A percentile compares a stretch with the other conserved stretches of the same genome.
Conservation (phyloP, 768 basidiomycete species). For the Hemileccinum impolitum region DNA sequence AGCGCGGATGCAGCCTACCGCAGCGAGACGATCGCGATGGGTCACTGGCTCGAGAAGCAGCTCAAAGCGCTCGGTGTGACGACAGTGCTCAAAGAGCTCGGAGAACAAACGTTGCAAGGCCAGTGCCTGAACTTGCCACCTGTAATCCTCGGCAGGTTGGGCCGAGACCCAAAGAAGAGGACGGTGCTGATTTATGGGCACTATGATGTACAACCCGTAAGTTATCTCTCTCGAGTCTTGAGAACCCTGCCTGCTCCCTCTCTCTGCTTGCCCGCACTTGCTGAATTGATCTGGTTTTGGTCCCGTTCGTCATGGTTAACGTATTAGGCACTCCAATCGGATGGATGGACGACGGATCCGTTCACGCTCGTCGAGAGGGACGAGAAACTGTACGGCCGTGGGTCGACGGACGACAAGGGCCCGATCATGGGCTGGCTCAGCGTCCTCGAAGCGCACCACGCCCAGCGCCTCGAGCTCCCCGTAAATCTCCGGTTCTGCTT, state of each 20-base stretch:
- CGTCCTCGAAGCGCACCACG: conserved; percentile 77
- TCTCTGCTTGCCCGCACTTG: neutral
- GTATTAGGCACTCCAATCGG: conserved; percentile 43
- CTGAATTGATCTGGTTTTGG: neutral
- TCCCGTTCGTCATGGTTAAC: too few relatives aligned
- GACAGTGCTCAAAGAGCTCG: conserved; percentile 72
- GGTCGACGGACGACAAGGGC: conserved; percentile 89
- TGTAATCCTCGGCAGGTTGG: conserved; percentile 76
- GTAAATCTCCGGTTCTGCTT: conserved; percentile 92
- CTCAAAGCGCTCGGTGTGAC: conserved; percentile 76
- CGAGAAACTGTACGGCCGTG: conserved; percentile 76
- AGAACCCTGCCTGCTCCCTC: too few relatives aligned
- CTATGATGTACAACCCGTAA: conserved; percentile 91
- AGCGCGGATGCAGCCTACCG: conserved; percentile 71
- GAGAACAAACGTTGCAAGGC: conserved; percentile 70
- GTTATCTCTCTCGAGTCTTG: conserved; percentile 12
- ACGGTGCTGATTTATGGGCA: conserved; percentile 93
- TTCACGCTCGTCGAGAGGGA: conserved; percentile 62
- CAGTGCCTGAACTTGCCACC: conserved; percentile 75
- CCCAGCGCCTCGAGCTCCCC: conserved; percentile 65
- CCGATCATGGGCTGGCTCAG: conserved; percentile 88
- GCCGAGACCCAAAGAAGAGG: conserved; percentile 85
- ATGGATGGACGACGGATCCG: conserved; percentile 89
- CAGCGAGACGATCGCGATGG: conserved; percentile 82
- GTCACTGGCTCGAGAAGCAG: conserved; percentile 70